Evolutionary conservation across 805 yeast genomes (phyloP).

Genomic region (Yarrowia osloensis): DNA sequence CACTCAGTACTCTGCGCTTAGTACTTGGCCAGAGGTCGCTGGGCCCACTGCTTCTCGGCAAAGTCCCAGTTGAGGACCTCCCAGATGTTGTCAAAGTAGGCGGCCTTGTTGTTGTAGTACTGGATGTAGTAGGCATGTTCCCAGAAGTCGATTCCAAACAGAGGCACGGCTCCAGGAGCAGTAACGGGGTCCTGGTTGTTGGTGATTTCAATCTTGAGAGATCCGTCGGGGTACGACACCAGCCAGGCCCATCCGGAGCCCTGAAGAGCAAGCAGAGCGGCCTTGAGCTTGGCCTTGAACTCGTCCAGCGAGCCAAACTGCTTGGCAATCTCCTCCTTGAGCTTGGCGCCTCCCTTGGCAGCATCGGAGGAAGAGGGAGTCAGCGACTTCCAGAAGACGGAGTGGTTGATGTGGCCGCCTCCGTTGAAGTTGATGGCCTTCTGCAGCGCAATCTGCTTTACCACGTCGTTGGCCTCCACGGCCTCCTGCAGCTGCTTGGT

Average conservation of each 20-base stretch:
- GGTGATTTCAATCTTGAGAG: slow-evolving; percentile 74
- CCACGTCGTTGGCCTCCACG: slow-evolving; percentile 55
- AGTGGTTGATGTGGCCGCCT: slow-evolving; percentile 85
- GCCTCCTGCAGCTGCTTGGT: slow-evolving; percentile 70
- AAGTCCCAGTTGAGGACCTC: slow-evolving; percentile 88
- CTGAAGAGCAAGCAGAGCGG: slow-evolving; percentile 77
- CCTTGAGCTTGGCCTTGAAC: slow-evolving; percentile 61
- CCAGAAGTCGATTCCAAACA: slow-evolving; percentile 91
- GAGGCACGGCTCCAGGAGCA: slow-evolving; percentile 58
- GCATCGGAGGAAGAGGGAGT: slow-evolving; percentile 70
- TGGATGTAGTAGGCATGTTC: slow-evolving; percentile 93
- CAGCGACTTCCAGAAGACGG: slow-evolving; percentile 80
- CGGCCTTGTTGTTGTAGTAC: slow-evolving; percentile 84
- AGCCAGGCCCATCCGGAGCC: slow-evolving; percentile 95
- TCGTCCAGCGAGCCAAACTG: slow-evolving; percentile 74
- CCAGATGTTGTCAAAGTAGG: slow-evolving; percentile 90
- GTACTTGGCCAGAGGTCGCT: slow-evolving; percentile 25
- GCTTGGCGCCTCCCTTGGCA: slow-evolving; percentile 53
- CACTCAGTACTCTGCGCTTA: neutral
- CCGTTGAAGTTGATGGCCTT: slow-evolving; percentile 83
- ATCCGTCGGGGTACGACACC: slow-evolving; percentile 71
- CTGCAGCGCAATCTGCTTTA: slow-evolving; percentile 58
- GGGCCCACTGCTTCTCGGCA: slow-evolving; percentile 61
- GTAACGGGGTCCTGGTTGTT: slow-evolving; percentile 84
- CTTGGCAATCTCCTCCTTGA: slow-evolving; percentile 55